These are phyloP conservation scores for Monosporozyma servazzii DNA, from an alignment of 805 yeast genomes.

Conservation along the genomic window DNA sequence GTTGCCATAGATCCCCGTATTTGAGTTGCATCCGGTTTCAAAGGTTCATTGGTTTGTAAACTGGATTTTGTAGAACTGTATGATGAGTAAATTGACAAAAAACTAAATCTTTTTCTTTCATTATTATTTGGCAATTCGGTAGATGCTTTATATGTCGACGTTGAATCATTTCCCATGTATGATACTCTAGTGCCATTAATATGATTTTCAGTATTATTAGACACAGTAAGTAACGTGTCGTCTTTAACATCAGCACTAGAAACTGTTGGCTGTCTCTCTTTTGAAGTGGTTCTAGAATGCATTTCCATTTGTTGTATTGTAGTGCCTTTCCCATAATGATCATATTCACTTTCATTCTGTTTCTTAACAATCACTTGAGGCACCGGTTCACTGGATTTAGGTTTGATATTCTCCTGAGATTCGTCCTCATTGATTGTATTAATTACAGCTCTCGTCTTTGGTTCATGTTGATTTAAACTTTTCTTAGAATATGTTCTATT, in stretches of 20 bases:
- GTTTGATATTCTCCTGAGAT: neutral
- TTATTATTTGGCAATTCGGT: neutral
- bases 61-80: slow-evolving; percentile 2
- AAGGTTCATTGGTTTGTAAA: neutral
- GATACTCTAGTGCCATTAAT: neutral
- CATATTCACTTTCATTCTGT: neutral
- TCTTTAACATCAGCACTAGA: neutral
- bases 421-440: neutral
- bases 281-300: neutral
- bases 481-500: slow-evolving; percentile 2
- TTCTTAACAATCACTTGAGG: neutral
- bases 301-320: neutral
- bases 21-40: neutral
- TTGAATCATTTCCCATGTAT: neutral
- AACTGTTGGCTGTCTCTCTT: neutral
- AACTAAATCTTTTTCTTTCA: slow-evolving; percentile 10
- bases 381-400: neutral
- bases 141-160: neutral
- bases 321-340: neutral
- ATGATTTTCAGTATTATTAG: neutral
- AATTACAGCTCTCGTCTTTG: neutral
- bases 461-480: slow-evolving; percentile 3
- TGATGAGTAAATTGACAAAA: slow-evolving; percentile 10
- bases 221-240: neutral
- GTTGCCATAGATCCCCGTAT: neutral